Evolutionary conservation across 2,329 filamentous ascomycete genomes (phyloP), one percentile per base, ranked within the genome.

Genomic region (Penicillium sp.): DNA sequence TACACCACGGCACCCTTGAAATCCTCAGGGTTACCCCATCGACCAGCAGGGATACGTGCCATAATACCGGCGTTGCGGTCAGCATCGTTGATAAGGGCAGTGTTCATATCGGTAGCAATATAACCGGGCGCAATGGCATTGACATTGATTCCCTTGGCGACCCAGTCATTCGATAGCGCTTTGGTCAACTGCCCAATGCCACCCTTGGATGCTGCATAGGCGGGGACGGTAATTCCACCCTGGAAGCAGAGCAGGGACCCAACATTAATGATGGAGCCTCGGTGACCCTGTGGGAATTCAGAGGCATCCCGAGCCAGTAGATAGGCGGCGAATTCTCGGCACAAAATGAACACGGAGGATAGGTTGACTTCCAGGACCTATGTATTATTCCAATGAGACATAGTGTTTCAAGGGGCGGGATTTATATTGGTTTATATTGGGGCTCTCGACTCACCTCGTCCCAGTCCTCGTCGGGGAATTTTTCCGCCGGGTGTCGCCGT

Each of bases 341-440:
- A 64, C 8, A 69, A 57, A 2, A 59, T 81, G 72, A 95, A 95
- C 47, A 93, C 87, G 38, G 85, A 78, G 63, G 79, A 85, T 40
- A 95, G 80, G 71, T 96, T 96, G 43, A 95, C 85, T 74, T 95
- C 87, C 37, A 95, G 74, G 28, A 95, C 85, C 77, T 77, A 46
- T 26, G 29, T 9, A 32, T 32, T 7, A 8, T 49, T 31, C 17
- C 12, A 40, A 31, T 45, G 6, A 37, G 29, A n/a, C 3, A 35
- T 42, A 1, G 13, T 32, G 40, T 42, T 42, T 42, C 40, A 42
- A 42, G 40, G 37, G 37, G 42, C 17, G 22, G 3, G 9, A 26
- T 38, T 24, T 28, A 29, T 15, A 45, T 38, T 28, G 17, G 33
- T 28, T 33, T 32, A 32, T 32, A 35, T 50, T 6, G 37, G 37